A percentile compares a stretch with the other conserved stretches of the same genome.
These are phyloP conservation scores for Penicillium soppii DNA, from an alignment of 495 filamentous ascomycete genomes.

Conservation along the genomic window DNA sequence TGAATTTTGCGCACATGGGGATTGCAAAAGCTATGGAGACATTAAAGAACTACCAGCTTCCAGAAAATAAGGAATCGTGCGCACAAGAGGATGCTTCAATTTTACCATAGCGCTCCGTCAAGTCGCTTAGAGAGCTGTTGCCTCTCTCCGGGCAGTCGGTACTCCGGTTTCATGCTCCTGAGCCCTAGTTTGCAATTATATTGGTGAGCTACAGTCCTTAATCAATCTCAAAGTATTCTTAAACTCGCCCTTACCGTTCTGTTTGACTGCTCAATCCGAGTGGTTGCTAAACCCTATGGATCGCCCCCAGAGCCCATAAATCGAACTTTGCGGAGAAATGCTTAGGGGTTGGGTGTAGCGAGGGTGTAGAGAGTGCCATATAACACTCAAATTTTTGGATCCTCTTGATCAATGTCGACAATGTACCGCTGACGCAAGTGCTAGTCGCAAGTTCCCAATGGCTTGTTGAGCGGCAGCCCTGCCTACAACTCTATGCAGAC, in stretches of 20 bases:
- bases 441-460: background rate
- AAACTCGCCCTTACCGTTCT: background rate
- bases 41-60: background rate
- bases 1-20: background rate
- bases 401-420: background rate
- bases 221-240: background rate
- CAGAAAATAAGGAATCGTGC: background rate
- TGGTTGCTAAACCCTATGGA: background rate
- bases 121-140: background rate
- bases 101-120: background rate
- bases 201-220: background rate
- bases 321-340: background rate
- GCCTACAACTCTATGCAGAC: background rate
- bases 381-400: background rate
- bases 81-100: background rate
- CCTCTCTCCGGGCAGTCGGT: background rate
- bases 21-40: background rate
- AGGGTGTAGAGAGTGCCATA: background rate
- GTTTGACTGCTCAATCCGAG: background rate
- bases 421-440: background rate
- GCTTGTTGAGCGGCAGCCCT: background rate
- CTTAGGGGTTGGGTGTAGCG: background rate
- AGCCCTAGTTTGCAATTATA: background rate
- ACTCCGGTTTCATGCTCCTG: background rate
- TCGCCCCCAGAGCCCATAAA: background rate